These are phyloP conservation scores for Vitis labrusca DNA, from an alignment of 164 flowering plant species.

Conservation along the genomic window DNA sequence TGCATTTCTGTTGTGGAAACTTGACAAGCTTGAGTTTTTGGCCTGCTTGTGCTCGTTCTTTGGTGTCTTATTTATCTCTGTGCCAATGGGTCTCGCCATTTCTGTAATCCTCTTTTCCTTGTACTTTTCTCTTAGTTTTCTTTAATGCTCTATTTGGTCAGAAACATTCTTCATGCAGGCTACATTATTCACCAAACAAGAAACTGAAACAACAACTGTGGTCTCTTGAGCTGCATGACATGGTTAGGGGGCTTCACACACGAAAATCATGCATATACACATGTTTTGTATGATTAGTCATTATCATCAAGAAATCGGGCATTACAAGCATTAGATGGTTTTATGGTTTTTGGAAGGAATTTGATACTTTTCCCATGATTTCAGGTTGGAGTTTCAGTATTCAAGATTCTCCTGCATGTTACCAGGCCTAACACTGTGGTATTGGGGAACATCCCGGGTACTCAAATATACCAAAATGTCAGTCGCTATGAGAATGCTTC, in stretches of 20 bases:
- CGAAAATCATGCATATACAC: too few species aligned
- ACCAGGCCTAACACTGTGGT: conserved; percentile 76
- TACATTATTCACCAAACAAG: too few species aligned
- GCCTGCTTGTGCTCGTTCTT: conserved; percentile 67
- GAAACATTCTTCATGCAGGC: too few species aligned
- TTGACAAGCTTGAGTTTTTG: conserved; percentile 69
- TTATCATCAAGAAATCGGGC: too few species aligned
- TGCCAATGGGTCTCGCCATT: conserved; percentile 61
- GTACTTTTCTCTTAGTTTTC: background rate
- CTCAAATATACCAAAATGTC: conserved; percentile 63
- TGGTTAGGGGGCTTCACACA: too few species aligned
- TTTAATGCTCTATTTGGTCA: background rate
- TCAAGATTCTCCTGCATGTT: conserved; percentile 83
- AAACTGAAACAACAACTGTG: too few species aligned
- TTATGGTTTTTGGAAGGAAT: too few species aligned
- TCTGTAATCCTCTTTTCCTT: conserved; percentile 39
- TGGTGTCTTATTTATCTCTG: conserved; percentile 75
- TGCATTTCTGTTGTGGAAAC: conserved; percentile 53
- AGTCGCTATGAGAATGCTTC: conserved; percentile 58
- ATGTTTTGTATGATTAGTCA: too few species aligned
- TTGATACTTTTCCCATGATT: background rate
- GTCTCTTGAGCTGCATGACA: too few species aligned
- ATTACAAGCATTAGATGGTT: too few species aligned
- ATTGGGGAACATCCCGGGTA: conserved; percentile 78
- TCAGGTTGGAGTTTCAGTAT: conserved; percentile 90